Evolutionary conservation across 495 filamentous ascomycete species (phyloP).

Genomic region (Hypoxylon rickii): DNA sequence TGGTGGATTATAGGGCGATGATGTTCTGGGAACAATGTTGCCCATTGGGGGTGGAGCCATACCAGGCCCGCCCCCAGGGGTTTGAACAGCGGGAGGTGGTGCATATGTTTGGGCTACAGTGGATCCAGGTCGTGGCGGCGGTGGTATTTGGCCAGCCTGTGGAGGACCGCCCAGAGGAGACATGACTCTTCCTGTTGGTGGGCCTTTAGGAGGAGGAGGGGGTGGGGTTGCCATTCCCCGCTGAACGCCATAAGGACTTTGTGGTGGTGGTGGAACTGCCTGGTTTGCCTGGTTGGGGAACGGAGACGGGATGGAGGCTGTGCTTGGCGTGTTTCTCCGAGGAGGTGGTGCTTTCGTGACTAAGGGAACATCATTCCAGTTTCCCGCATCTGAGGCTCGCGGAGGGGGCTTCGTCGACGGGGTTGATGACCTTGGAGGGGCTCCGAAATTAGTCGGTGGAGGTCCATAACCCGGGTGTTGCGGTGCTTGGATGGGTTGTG

Average conservation of each 20-base stretch:
- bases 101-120: slow-evolving; percentile 75
- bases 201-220: slow-evolving; percentile 54
- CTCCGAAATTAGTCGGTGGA: slow-evolving; percentile 40
- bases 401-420: slow-evolving; percentile 67
- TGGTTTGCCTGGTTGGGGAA: slow-evolving; percentile 65
- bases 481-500: slow-evolving; percentile 33
- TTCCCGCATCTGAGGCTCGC: slow-evolving; percentile 68
- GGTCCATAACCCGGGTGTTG: slow-evolving; percentile 44
- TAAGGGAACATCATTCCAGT: slow-evolving; percentile 96
- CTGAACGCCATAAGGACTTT: slow-evolving; percentile 32
- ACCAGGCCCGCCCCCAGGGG: slow-evolving; percentile 33
- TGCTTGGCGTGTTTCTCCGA: slow-evolving; percentile 71
- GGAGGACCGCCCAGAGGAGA: slow-evolving; percentile 58
- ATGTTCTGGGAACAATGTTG: slow-evolving; percentile 68
- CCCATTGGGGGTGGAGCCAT: slow-evolving; percentile 51
- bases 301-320: slow-evolving; percentile 63
- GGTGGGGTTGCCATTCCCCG: slow-evolving; percentile 34
- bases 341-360: slow-evolving; percentile 74
- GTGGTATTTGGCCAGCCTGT: slow-evolving; percentile 52
- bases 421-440: slow-evolving; percentile 56
- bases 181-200: slow-evolving; percentile 54
- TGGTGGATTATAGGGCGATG: slow-evolving; percentile 88
- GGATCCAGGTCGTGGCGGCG: slow-evolving; percentile 59
- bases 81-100: slow-evolving; percentile 58
- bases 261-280: slow-evolving; percentile 59